Evolutionary conservation across 2,329 filamentous ascomycete species (phyloP).

Genomic region (Trichoderma simmonsii): DNA sequence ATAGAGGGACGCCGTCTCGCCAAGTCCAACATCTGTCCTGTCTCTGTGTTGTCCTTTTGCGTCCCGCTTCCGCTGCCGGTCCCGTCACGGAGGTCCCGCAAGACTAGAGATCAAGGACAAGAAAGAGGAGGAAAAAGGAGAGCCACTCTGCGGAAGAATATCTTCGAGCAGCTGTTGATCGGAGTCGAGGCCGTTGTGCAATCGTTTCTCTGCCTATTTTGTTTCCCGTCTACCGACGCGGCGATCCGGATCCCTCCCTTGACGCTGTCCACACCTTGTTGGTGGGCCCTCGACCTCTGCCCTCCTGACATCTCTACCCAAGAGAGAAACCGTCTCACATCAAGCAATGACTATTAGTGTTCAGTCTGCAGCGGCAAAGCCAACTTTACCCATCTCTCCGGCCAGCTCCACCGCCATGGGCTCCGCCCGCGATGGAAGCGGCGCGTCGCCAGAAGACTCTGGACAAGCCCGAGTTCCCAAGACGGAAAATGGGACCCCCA

Average conservation of each 20-base stretch:
- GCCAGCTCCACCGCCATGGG: conserved; percentile 18
- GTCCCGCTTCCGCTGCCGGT: not conserved
- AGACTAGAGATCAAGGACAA: not conserved
- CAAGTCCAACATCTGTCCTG: not conserved
- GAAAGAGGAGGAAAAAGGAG: not conserved
- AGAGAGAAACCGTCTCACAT: not conserved
- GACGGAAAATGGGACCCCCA: not conserved
- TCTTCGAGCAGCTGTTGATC: not conserved
- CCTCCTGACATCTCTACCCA: not conserved
- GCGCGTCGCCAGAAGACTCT: conserved; percentile 5
- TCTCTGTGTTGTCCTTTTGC: not conserved
- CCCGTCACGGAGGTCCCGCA: not conserved
- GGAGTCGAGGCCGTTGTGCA: not conserved
- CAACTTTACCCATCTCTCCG: conserved; percentile 15
- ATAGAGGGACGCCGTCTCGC: not conserved
- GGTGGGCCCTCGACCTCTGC: not conserved
- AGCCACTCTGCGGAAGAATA: not conserved
- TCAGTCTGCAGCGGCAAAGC: conserved; percentile 4
- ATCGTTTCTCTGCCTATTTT: not conserved
- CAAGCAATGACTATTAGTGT: conserved; percentile 16
- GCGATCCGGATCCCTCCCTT: not conserved
- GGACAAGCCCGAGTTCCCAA: not conserved
- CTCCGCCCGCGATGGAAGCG: conserved; percentile 10
- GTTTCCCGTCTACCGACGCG: not conserved
- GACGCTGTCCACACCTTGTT: not conserved